Percentiles rank a stretch among this genome's conserved stretches.
Evolutionary conservation across 176 grass and related monocot species (phyloP).

Genomic region (Musa acuminata): DNA sequence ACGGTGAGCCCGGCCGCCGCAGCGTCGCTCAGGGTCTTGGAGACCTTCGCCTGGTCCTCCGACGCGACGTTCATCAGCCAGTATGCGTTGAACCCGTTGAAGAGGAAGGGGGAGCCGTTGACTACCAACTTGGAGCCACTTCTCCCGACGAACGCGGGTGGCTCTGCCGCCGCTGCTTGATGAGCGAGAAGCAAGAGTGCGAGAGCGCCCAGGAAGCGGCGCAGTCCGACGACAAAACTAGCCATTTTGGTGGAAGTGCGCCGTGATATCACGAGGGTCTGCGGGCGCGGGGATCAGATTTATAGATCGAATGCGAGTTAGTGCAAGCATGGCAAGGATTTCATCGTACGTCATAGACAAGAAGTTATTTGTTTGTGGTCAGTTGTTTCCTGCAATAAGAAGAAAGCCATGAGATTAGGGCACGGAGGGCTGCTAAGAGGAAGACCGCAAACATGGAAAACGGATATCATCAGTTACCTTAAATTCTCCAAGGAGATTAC

Average conservation of each 20-base stretch:
- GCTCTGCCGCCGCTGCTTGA: neutral
- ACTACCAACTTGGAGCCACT: conserved; percentile 37
- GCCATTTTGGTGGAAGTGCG: neutral
- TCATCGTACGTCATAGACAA: too few relatives aligned
- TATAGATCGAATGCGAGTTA: too few relatives aligned
- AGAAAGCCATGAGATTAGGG: too few relatives aligned
- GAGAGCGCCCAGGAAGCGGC: neutral
- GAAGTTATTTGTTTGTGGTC: too few relatives aligned
- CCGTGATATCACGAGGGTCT: too few relatives aligned
- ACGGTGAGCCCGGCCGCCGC: conserved; percentile 39
- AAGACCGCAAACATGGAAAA: too few relatives aligned
- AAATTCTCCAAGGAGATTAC: too few relatives aligned
- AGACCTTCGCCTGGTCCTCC: conserved; percentile 24
- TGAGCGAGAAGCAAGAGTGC: neutral
- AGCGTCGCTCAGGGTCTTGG: conserved; percentile 41
- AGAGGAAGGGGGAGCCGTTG: conserved; percentile 26
- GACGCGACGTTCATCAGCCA: conserved; percentile 66
- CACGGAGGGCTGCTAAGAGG: too few relatives aligned
- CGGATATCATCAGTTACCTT: too few relatives aligned
- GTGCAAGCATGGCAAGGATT: too few relatives aligned
- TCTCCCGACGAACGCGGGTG: conserved; percentile 6
- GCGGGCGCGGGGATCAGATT: too few relatives aligned
- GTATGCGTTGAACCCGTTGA: conserved; percentile 91
- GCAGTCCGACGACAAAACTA: neutral
- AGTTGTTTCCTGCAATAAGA: too few relatives aligned